phyloP scores from a whole-genome alignment of 2,329 filamentous ascomycete species.

The Hymenoscyphus repandus region DNA sequence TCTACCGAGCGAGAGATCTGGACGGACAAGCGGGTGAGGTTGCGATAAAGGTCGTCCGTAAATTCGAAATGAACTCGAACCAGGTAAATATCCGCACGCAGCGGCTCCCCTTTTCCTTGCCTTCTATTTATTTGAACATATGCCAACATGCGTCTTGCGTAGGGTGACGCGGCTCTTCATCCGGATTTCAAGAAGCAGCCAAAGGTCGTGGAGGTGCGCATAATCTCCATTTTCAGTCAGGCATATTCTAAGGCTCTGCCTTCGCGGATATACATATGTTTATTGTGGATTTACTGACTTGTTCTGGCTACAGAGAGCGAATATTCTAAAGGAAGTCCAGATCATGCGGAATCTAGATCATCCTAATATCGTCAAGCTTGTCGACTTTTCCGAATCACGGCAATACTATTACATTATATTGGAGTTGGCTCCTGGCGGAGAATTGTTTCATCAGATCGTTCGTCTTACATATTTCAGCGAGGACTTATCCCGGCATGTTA shows the following conservation, averaged over 20 bases:
- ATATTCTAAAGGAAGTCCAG: constrained; percentile 96
- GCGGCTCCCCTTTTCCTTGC: constrained; percentile 23
- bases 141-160: constrained; percentile 53
- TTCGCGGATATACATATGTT: neutral
- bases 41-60: constrained; percentile 97
- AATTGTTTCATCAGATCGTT: constrained; percentile 98
- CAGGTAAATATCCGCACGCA: constrained; percentile 67
- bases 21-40: constrained; percentile 71
- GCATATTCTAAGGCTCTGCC: constrained; percentile 17
- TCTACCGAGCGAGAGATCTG: constrained; percentile 80
- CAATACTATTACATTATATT: constrained; percentile 98
- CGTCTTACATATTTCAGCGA: constrained; percentile 98
- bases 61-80: constrained; percentile 97
- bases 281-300: constrained; percentile 8
- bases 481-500: constrained; percentile 89
- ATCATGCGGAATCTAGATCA: constrained; percentile 98
- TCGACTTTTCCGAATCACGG: constrained; percentile 87
- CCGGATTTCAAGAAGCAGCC: constrained; percentile 93
- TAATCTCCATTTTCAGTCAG: constrained; percentile 31
- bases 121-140: constrained; percentile 30
- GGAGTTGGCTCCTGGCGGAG: constrained; percentile 89
- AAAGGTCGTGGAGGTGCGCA: constrained; percentile 93
- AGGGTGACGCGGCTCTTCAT: constrained; percentile 91
- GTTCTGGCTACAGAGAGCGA: constrained; percentile 64
- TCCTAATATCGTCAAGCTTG: constrained; percentile 88